Percentiles rank a stretch among this genome's conserved stretches.
These are phyloP conservation scores for Thielaviopsis populi DNA, from an alignment of 2,329 filamentous ascomycete genomes.

Conservation along the genomic window DNA sequence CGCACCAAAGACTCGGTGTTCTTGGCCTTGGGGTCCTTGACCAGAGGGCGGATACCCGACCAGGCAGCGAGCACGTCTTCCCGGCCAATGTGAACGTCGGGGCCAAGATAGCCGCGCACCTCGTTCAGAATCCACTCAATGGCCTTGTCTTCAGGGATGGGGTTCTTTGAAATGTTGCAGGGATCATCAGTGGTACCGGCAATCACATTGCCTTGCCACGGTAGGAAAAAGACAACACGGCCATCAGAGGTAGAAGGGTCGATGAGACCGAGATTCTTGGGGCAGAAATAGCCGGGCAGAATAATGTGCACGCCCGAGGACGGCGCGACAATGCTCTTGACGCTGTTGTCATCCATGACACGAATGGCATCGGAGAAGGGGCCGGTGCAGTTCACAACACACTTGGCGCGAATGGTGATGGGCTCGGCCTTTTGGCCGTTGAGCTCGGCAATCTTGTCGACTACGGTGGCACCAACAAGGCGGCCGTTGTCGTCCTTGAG, in stretches of 20 bases:
- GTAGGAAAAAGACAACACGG: constrained; percentile 82
- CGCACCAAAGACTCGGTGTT: constrained; percentile 79
- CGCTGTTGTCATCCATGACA: constrained; percentile 62
- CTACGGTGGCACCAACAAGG: constrained; percentile 58
- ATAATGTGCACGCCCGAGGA: constrained; percentile 77
- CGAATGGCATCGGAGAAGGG: constrained; percentile 77
- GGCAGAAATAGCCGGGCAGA: constrained; percentile 74
- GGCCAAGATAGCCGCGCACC: constrained; percentile 65
- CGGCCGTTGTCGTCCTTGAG: constrained; percentile 59
- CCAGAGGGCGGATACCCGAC: constrained; percentile 75
- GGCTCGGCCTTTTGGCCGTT: constrained; percentile 44
- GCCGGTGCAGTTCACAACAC: constrained; percentile 76
- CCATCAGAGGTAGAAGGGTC: constrained; percentile 79
- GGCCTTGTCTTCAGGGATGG: constrained; percentile 65
- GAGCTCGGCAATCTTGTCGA: constrained; percentile 52
- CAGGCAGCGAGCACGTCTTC: constrained; percentile 81
- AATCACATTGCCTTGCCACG: constrained; percentile 87
- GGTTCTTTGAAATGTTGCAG: constrained; percentile 55
- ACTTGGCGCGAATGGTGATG: constrained; percentile 61
- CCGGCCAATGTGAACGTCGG: constrained; percentile 70
- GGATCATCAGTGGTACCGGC: constrained; percentile 76
- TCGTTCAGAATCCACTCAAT: constrained; percentile 81
- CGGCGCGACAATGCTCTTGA: constrained; percentile 68
- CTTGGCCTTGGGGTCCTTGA: constrained; percentile 71
- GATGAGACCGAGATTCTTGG: constrained; percentile 73